Conservation (phyloP, 2,329 filamentous ascomycete species). For the Calonectria pseudoreteaudii region DNA sequence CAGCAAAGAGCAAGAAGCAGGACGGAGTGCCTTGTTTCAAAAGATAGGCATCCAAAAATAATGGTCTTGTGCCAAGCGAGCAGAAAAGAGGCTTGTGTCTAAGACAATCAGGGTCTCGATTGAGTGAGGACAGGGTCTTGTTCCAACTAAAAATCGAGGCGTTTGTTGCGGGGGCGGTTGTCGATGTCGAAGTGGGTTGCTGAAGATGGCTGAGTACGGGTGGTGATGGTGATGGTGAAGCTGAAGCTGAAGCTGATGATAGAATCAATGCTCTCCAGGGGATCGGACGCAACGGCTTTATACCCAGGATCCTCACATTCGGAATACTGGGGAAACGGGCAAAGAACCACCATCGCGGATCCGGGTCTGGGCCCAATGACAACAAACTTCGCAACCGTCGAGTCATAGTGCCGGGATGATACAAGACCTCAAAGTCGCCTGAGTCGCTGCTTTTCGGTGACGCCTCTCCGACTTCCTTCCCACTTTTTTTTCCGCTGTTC, state of each 20-base stretch:
- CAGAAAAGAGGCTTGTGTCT: constrained; percentile 2
- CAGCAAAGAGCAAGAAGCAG: constrained; percentile 5
- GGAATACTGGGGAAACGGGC: constrained; percentile 20
- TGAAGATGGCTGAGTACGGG: background rate
- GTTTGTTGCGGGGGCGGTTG: background rate
- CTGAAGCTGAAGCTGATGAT: constrained; percentile 21
- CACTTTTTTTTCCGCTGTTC: constrained; percentile 31
- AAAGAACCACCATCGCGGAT: constrained; percentile 35
- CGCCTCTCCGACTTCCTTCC: background rate
- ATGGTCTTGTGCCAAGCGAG: background rate
- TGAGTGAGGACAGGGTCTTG: background rate
- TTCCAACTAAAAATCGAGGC: background rate
- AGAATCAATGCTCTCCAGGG: constrained; percentile 30
- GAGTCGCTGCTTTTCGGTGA: constrained; percentile 4
- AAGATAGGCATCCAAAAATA: background rate
- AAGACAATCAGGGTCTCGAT: constrained; percentile 7
- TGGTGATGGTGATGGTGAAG: background rate
- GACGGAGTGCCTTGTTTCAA: constrained; percentile 4
- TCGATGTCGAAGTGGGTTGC: background rate
- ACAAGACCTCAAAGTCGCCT: constrained; percentile 2
- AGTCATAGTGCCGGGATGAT: constrained; percentile 33
- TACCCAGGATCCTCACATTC: constrained; percentile 30
- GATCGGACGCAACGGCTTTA: constrained; percentile 43
- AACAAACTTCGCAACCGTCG: constrained; percentile 38
- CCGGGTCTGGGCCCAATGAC: constrained; percentile 32